Base-by-base conservation (phyloP, 2,329 filamentous ascomycete species). In the Coniochaeta prunicola region DNA sequence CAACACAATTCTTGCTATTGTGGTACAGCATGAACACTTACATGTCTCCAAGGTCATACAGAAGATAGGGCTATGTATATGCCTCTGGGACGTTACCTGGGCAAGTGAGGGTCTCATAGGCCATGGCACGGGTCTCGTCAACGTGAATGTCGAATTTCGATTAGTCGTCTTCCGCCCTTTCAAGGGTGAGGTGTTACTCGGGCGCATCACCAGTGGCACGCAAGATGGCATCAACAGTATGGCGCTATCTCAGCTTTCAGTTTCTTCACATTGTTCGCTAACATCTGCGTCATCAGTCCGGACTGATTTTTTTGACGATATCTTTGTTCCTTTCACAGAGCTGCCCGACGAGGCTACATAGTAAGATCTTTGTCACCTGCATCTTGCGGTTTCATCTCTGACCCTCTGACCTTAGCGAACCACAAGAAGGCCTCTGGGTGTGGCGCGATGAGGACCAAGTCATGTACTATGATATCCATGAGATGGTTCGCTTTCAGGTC, bases 81-180 rank as follows among this genome's bases (percentile, higher is more conserved):
- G 90, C 70, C 85, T 99, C 67, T 97, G 94, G 76, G 94, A 97
- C 70, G 79, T 99, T 13, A 77, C 96, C 6, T 90, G 89, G 75
- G 86, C 91, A 0, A 96, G 92, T 0, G 94, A 99, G 72, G 94
- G 94, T 31, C 78, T 97, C 28, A 96, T 99, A 65, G 92, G 93
- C 30, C 91, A 97, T 73, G 92, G 93, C 30, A 92, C 88, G 19
- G 94, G 94, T 24, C 83, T 93, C 34, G 92, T 96, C 55, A 96
- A 97, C 67, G 91, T 97, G 50, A 97, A 97, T 70, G 90, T 96
- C 56, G 92, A 96, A 71, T 99, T 97, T 69, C 89, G 92, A 24
- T 80, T 99, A 69, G 81, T 97, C 19, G 92, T 99, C 31, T 99
- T 97, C 73, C 87, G 94, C 26, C 94, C 94, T 0, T 97, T 97